Evolutionary conservation across 306 rosid genomes (phyloP).

Genomic region (Vigna angularis): DNA sequence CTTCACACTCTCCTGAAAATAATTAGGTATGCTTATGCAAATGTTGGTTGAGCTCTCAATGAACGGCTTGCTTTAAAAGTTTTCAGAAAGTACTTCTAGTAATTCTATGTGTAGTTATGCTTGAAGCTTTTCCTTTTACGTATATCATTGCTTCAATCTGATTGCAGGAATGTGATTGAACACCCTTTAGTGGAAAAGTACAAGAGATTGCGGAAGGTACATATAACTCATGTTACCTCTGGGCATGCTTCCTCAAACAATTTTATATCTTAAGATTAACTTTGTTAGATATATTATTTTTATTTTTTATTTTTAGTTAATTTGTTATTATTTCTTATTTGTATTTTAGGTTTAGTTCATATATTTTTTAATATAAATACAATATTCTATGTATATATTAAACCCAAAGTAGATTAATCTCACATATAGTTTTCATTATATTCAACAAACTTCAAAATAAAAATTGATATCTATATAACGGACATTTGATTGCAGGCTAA

Average conservation of each 20-base stretch:
- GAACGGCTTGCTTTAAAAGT: constrained; percentile 15
- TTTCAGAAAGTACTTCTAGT: constrained; percentile 21
- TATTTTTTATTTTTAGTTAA: too few relatives aligned
- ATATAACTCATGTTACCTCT: constrained; percentile 12
- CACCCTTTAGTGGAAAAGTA: constrained; percentile 80
- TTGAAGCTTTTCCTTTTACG: constrained; percentile 30
- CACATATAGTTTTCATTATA: too few relatives aligned
- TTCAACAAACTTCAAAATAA: neutral
- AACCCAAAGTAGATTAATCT: too few relatives aligned
- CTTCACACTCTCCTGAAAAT: constrained; percentile 81
- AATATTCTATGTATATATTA: too few relatives aligned
- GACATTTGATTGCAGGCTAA: constrained; percentile 70
- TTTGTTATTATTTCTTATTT: too few relatives aligned
- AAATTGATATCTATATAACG: constrained; percentile 3
- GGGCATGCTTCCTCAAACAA: constrained; percentile 9
- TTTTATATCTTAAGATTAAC: constrained; percentile 23
- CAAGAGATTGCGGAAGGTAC: constrained; percentile 81
- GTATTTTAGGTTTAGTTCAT: too few relatives aligned
- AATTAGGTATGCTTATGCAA: constrained; percentile 59
- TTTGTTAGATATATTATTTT: too few relatives aligned
- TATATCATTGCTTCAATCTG: constrained; percentile 35
- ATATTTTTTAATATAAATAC: too few relatives aligned
- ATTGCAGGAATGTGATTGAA: constrained; percentile 80
- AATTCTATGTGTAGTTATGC: constrained; percentile 9
- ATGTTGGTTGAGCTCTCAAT: constrained; percentile 13